A percentile compares a stretch with the other conserved stretches of the same genome.
phyloP scores from a whole-genome alignment of 768 basidiomycete species.

The Hemileccinum rubropunctum region DNA sequence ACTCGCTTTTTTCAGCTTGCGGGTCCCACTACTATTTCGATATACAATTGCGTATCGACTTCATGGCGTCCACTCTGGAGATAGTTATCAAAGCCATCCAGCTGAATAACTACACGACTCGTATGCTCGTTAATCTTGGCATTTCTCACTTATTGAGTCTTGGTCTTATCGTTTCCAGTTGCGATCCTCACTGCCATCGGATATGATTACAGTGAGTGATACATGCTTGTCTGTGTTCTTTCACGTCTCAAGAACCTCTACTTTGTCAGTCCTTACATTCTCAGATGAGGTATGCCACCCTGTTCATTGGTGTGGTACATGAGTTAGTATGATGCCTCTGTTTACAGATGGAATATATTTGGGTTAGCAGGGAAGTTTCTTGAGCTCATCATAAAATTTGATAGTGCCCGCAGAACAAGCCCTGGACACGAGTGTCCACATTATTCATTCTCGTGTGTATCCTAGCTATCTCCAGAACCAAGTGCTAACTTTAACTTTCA shows the following conservation, averaged over 20 bases:
- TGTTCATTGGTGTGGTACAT: background rate
- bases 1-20: too few relatives aligned
- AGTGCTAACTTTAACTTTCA: background rate
- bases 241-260: too few relatives aligned
- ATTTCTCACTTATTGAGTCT: too few relatives aligned
- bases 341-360: slow-evolving; percentile 1
- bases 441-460: background rate
- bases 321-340: too few relatives aligned
- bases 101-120: background rate
- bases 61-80: background rate
- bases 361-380: background rate
- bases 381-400: background rate
- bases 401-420: background rate
- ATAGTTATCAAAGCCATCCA: background rate
- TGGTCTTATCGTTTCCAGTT: background rate
- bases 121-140: background rate
- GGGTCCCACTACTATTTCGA: background rate
- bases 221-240: background rate
- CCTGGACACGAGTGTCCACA: background rate
- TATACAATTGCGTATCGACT: background rate
- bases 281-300: background rate
- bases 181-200: background rate
- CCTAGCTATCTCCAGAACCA: background rate
- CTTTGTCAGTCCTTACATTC: background rate
- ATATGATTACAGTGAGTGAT: background rate